Base-by-base conservation (phyloP, 176 grass and related monocot genomes). In the Canna indica region DNA sequence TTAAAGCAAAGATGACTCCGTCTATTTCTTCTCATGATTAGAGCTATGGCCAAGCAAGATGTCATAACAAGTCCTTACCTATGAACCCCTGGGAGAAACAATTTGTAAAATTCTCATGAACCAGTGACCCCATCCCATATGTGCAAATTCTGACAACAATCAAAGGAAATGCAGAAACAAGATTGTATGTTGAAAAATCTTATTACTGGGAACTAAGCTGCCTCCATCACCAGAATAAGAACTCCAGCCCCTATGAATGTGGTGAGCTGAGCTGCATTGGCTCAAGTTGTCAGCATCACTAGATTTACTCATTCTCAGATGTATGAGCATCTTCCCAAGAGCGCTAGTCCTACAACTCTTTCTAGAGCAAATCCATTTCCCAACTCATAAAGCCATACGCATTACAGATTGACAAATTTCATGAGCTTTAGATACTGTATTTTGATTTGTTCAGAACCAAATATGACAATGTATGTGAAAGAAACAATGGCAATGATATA, bases 71-170 rank as follows among this genome's bases (percentile, higher is more conserved):
- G 61, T 50, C 70, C 41, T 65, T 48, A 99, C 95, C 95, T 99
- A 47, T 99, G 84, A 59, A 78, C 86, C 71, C 95, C 95, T 94
- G 86, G 0, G 82, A 79, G 79, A 93, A 90, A 35, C 84, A 53
- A 38, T 82, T 72, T 0, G 95, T 99, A 11, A 90, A 86, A 10
- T 36, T 67, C 79, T 99, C 95, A 17, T 94, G 75, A 91, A 99
- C 95, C 95, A 99, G 70, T 94, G 90, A 11, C 95, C 95, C 95
- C 95, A 99, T 12, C 95, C 95, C 57, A 99, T 76, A 78, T 90
- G 90, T 35, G 84, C 87, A 17, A 93, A 59, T 57, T 93, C 87
- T 9, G 89, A 82, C 57, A 91, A 67, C 90, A 75, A 82, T 80
- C 28, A 91, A 72, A 0, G 87, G 87, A 5, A 90, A 99, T 1